These are phyloP conservation scores for Termitomyces titanicus DNA, from an alignment of 768 basidiomycete species.

Conservation along the genomic window DNA sequence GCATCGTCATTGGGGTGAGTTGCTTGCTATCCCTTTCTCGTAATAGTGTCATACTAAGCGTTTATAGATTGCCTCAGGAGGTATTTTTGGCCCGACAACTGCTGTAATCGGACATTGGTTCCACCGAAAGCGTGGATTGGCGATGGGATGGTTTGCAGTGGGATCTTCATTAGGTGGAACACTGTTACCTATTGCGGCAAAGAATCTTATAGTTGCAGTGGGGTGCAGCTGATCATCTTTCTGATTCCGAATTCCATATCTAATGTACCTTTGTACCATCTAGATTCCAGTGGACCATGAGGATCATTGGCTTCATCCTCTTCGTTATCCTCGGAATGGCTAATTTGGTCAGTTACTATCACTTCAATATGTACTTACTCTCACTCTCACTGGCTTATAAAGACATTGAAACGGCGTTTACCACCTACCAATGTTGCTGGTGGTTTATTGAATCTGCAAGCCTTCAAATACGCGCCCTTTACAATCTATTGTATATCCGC, in stretches of 20 bases:
- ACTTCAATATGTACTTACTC: neutral
- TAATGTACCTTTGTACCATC: neutral
- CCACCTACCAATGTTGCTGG: constrained; percentile 50
- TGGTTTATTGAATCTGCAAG: constrained; percentile 51
- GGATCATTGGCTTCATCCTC: constrained; percentile 64
- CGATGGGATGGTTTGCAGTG: constrained; percentile 56
- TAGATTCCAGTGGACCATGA: constrained; percentile 76
- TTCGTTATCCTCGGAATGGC: constrained; percentile 38
- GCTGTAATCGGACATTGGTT: constrained; percentile 74
- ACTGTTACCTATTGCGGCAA: constrained; percentile 58
- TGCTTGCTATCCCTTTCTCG: neutral
- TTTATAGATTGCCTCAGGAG: constrained; percentile 42
- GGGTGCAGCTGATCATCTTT: constrained; percentile 25
- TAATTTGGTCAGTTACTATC: neutral
- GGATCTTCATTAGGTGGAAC: constrained; percentile 71
- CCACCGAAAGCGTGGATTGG: constrained; percentile 44
- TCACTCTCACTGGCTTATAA: neutral
- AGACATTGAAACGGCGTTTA: constrained; percentile 47
- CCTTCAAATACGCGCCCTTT: constrained; percentile 52
- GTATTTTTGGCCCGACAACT: constrained; percentile 58
- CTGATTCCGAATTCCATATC: neutral
- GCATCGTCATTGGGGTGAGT: constrained; percentile 59
- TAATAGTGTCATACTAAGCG: constrained; percentile 3
- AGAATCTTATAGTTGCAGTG: constrained; percentile 46
- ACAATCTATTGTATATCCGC: constrained; percentile 54